Base-by-base conservation (phyloP, 179 eudicot species). In the Kewa caespitosa region DNA sequence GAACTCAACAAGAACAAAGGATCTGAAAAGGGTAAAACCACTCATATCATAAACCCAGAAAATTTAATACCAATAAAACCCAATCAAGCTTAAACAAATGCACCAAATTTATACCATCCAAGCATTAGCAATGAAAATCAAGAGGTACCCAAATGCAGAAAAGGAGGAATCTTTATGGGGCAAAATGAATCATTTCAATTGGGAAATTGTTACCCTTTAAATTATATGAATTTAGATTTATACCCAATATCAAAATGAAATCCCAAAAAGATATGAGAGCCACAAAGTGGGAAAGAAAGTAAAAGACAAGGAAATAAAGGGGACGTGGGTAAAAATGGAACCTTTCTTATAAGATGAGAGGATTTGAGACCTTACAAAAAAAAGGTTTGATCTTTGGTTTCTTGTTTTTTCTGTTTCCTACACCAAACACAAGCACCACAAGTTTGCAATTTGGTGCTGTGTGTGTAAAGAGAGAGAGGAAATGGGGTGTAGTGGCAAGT, bases 251-350 rank as follows among this genome's bases (percentile, higher is more conserved):
- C 43, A 60, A 69, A n/a, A n/a, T n/a, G n/a, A n/a, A n/a, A n/a
- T n/a, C n/a, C n/a, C 5, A 5, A 39, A 64, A 66, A 67, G 27
- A 70, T 14, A 25, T 55, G 38, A 77, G 76, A 74, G 74, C 79
- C 79, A 79, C 82, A 75, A 65, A 50, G 14, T 70, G 52, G 34
- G 59, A 13, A 30, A 32, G 33, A 43, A 18, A 37, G 12, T 8
- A 75, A 71, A 59, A 57, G 38, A 73, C 34, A 48, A 23, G 39
- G n/a, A n/a, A n/a, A n/a, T n/a, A 43, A 70, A 18, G 10, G 30
- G 48, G 79, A 75, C 46, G 78, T 79, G 80, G 80, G 80, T 82
- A 42, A 74, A 38, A 78, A 55, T 23, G 60, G 54, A 73, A 76
- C 78, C 81, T 66, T 67, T 62, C 61, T 62, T 33, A 57, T 71